Evolutionary conservation across 345 rosid genomes (phyloP).

Genomic region (Hibiscus syriacus): DNA sequence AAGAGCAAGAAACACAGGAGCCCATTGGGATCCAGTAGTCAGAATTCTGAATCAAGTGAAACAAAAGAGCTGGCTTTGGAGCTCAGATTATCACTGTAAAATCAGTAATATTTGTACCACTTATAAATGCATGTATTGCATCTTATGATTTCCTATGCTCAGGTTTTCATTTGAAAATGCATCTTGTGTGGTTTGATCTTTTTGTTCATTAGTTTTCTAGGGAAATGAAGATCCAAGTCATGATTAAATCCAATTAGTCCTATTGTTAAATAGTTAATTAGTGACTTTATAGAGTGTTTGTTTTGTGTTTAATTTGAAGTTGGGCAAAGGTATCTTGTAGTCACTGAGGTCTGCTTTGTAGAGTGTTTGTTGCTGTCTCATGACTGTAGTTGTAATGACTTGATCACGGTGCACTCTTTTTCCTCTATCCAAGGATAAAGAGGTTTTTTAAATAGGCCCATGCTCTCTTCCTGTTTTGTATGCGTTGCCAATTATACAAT

Average conservation of each 20-base stretch:
- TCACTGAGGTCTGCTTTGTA: too few relatives aligned
- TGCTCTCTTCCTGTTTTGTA: too few relatives aligned
- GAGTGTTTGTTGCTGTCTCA: too few relatives aligned
- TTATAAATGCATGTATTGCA: background rate
- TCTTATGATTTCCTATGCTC: background rate
- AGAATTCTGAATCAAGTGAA: slow-evolving; percentile 61
- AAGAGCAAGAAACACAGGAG: slow-evolving; percentile 36
- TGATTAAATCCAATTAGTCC: background rate
- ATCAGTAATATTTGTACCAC: background rate
- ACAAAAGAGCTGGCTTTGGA: slow-evolving; percentile 80
- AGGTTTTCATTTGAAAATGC: background rate
- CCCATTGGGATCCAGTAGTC: slow-evolving; percentile 60
- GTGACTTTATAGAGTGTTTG: too few relatives aligned
- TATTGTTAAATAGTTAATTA: slow-evolving; percentile 3
- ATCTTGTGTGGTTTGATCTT: slow-evolving; percentile 7
- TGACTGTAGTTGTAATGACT: too few relatives aligned
- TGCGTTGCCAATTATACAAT: too few relatives aligned
- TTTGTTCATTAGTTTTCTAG: slow-evolving; percentile 2
- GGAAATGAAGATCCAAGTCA: background rate
- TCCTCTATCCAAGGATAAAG: too few relatives aligned
- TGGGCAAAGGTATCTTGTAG: too few relatives aligned
- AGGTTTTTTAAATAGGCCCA: too few relatives aligned
- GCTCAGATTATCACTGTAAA: slow-evolving; percentile 63
- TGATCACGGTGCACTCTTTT: too few relatives aligned
- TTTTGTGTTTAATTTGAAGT: too few relatives aligned